phyloP scores from a whole-genome alignment of 192 early-diverging fungal genomes.

The Blastocladiella britannica region DNA sequence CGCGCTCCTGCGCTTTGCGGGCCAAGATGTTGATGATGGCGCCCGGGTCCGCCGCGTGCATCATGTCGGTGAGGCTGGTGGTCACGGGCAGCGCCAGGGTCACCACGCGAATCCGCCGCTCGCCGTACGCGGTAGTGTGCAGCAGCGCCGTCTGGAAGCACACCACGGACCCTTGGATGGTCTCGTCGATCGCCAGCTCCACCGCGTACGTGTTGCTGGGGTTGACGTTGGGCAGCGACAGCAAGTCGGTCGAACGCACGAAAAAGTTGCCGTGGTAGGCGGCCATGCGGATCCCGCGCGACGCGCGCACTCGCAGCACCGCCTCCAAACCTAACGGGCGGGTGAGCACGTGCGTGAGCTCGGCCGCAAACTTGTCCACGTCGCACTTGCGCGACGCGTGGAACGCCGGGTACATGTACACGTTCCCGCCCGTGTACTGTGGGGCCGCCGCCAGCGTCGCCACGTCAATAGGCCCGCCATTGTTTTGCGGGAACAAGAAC shows the following conservation, averaged over 20 bases:
- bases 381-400: constrained; percentile 64
- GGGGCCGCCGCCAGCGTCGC: constrained; percentile 53
- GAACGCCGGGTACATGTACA: constrained; percentile 77
- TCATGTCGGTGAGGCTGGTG: constrained; percentile 54
- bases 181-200: constrained; percentile 58
- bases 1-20: constrained; percentile 84
- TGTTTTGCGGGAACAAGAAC: constrained; percentile 63
- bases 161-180: constrained; percentile 45
- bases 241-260: constrained; percentile 75
- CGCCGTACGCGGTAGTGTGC: constrained; percentile 70
- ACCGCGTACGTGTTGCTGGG: constrained; percentile 79
- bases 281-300: constrained; percentile 59
- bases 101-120: constrained; percentile 81
- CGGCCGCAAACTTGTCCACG: constrained; percentile 57
- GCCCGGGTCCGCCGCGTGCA: constrained; percentile 58
- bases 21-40: constrained; percentile 62
- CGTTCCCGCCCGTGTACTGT: constrained; percentile 72
- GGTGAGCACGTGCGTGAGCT: constrained; percentile 58
- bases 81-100: constrained; percentile 78
- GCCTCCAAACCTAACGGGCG: constrained; percentile 71
- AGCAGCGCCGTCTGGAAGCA: constrained; percentile 91
- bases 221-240: constrained; percentile 76
- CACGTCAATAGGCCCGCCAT: constrained; percentile 60
- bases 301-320: constrained; percentile 77
- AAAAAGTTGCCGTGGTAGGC: constrained; percentile 96